phyloP scores from a whole-genome alignment of 371 early-diverging fungal species.

The Smittium culicis region DNA sequence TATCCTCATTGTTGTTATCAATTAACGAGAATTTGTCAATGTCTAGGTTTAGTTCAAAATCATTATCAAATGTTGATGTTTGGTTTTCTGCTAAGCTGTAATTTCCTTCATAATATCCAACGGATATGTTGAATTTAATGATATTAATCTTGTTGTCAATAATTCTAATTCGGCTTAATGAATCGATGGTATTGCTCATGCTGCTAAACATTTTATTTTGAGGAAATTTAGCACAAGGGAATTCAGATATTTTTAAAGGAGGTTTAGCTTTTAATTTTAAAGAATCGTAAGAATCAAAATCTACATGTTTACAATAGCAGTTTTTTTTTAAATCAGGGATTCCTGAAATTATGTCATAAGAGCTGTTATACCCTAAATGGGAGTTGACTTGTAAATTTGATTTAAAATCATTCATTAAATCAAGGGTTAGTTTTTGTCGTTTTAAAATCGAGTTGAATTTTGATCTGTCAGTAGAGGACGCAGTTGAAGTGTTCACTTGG shows the following conservation, averaged over 20 bases:
- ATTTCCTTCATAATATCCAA: constrained; percentile 18
- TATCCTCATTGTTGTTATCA: not conserved
- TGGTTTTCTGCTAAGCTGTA: not conserved
- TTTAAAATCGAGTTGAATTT: not conserved
- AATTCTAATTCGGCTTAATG: constrained; percentile 47
- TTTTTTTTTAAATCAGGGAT: not conserved
- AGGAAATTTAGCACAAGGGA: constrained; percentile 44
- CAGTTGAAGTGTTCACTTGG: not conserved
- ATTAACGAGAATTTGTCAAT: constrained; percentile 5
- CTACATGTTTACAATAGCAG: not conserved
- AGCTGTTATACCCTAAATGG: not conserved
- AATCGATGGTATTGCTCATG: constrained; percentile 47
- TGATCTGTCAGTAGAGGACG: not conserved
- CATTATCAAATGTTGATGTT: not conserved
- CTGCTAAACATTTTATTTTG: constrained; percentile 39
- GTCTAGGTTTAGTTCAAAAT: constrained; percentile 12
- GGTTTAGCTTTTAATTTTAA: not conserved
- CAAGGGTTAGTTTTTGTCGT: not conserved
- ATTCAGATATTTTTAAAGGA: constrained; percentile 14
- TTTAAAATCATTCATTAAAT: not conserved
- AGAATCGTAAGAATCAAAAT: not conserved
- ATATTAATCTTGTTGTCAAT: constrained; percentile 61
- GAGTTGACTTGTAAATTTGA: not conserved
- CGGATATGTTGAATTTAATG: constrained; percentile 44
- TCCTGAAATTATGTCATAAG: not conserved